These are phyloP conservation scores for Calonectria pteridis DNA, from an alignment of 2,329 filamentous ascomycete genomes.

Conservation along the genomic window DNA sequence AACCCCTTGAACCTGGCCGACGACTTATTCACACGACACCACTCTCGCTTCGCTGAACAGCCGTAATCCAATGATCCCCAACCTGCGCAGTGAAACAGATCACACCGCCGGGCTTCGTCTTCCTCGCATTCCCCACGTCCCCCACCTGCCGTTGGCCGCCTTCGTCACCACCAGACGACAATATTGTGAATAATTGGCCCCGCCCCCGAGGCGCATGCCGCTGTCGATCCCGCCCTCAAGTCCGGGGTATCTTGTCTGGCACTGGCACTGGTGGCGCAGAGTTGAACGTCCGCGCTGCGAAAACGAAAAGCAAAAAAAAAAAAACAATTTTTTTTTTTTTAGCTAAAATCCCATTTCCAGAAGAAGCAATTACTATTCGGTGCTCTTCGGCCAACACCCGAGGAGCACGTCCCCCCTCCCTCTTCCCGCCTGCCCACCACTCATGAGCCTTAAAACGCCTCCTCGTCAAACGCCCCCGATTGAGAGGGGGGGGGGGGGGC, in stretches of 20 bases:
- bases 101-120: constrained; percentile 34
- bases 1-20: not conserved
- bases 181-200: constrained; percentile 36
- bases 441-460: constrained; percentile 11
- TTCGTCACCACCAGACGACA: constrained; percentile 31
- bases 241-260: constrained; percentile 35
- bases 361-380: not conserved
- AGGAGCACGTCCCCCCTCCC: constrained; percentile 25
- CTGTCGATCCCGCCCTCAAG: constrained; percentile 34
- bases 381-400: constrained; percentile 41
- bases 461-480: not conserved
- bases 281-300: not conserved
- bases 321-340: too few species aligned
- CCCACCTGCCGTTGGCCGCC: constrained; percentile 35
- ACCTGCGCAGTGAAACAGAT: constrained; percentile 37
- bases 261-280: not conserved
- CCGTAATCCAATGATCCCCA: constrained; percentile 10
- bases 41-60: not conserved
- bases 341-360: constrained; percentile 17
- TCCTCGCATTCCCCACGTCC: constrained; percentile 38
- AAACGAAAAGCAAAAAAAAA: constrained; percentile 9
- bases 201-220: constrained; percentile 32
- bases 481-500: not conserved
- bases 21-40: not conserved
- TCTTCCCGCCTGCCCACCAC: not conserved